Percentiles rank a stretch among this genome's conserved stretches.
These are phyloP conservation scores for Pyrenochaeta sp. DNA, from an alignment of 2,329 filamentous ascomycete genomes.

Conservation along the genomic window DNA sequence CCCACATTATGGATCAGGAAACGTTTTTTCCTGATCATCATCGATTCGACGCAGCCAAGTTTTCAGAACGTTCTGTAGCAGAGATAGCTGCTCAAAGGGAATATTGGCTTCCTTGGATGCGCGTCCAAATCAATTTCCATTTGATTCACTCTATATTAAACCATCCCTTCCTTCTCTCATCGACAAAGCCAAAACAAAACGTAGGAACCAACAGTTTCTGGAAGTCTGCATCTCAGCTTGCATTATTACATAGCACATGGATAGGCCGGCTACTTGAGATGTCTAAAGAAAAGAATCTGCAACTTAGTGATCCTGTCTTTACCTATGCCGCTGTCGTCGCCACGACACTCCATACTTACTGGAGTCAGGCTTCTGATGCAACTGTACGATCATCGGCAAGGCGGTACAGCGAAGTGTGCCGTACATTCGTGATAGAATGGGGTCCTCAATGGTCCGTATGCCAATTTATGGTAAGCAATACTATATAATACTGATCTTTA, in stretches of 20 bases:
- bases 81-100: neutral
- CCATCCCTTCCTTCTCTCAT: slow-evolving; percentile 1
- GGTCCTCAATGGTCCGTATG: slow-evolving; percentile 1
- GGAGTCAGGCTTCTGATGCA: neutral
- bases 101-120: neutral
- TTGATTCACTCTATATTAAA: neutral
- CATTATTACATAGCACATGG: slow-evolving; percentile 1
- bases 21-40: neutral
- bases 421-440: neutral
- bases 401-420: neutral
- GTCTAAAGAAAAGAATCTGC: neutral
- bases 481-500: neutral
- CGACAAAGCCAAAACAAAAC: neutral
- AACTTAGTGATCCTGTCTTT: neutral
- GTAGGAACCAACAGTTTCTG: neutral
- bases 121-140: neutral
- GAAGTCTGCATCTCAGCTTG: neutral
- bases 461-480: neutral
- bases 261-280: slow-evolving; percentile 1
- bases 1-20: neutral
- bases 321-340: neutral
- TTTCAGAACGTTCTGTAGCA: neutral
- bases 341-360: neutral
- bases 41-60: neutral
- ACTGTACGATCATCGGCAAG: neutral